These are phyloP conservation scores for Neurospora sp. DNA, from an alignment of 2,329 filamentous ascomycete species.

Conservation along the genomic window DNA sequence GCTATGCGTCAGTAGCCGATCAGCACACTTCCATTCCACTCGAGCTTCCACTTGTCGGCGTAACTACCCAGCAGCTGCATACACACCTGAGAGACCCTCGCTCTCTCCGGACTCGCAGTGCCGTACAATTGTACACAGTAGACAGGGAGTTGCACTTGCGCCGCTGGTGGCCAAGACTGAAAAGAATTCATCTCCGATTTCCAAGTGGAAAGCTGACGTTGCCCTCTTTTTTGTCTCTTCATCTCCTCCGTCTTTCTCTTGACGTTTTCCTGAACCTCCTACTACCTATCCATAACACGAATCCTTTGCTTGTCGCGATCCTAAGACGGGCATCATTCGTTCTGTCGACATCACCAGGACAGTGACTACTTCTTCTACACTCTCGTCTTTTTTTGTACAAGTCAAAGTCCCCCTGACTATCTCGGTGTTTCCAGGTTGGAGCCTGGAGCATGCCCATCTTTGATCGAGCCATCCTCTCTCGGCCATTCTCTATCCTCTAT, in stretches of 20 bases:
- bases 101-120: neutral
- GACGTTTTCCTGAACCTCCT: neutral
- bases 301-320: neutral
- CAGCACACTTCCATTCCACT: neutral
- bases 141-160: neutral
- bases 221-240: neutral
- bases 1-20: neutral
- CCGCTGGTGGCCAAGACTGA: neutral
- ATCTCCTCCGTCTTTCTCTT: neutral
- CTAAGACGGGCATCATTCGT: neutral
- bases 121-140: neutral
- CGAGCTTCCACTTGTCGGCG: conserved; percentile 1
- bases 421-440: neutral
- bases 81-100: neutral
- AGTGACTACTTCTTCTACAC: neutral
- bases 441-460: conserved; percentile 16
- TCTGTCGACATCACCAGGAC: neutral
- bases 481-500: conserved; percentile 13
- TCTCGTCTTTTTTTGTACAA: neutral
- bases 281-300: neutral
- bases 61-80: conserved; percentile 5
- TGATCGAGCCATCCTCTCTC: conserved; percentile 10
- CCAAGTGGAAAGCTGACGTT: neutral
- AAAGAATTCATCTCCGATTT: neutral
- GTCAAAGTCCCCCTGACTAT: neutral